Evolutionary conservation across 2,329 filamentous ascomycete genomes (phyloP), one percentile per base, ranked within the genome.

Genomic region (Phialocephala sp.): DNA sequence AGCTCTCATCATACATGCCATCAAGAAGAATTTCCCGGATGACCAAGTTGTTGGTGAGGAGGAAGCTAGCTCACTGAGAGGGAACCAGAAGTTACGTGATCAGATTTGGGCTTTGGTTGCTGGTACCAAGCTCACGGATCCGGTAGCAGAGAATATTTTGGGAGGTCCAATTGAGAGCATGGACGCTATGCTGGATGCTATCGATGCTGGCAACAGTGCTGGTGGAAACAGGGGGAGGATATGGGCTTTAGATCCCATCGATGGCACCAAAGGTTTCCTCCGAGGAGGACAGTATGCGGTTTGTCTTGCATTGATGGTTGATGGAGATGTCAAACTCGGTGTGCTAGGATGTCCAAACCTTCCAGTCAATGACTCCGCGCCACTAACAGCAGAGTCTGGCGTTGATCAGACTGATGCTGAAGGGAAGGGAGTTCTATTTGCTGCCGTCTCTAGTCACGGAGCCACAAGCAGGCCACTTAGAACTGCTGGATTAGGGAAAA

Each of bases 231-330:
- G 82, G 70, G 93, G 93, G 68, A 85, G 95, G 71, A 92, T 98
- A 78, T 99, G 95, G 95, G 92, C 94, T 47, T 89, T 99, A 64
- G 95, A 99, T 79, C 95, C 95, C 66, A 97, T 99, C 69, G 95
- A 99, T 79, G 95, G 95, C 71, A 99, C 95, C 62, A 97, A 97
- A 82, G 96, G 95, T 36, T 99, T 99, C 82, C 83, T 99, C 67
- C 88, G 96, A 68, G 95, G 95, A 61, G 96, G 94, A 45, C 95
- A 99, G 82, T 99, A 99, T 77, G 96, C 95, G 63, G 93, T 99
- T 62, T 97, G 94, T 77, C 86, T 99, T 5, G 95, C 87, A 41
- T 84, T 99, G 73, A 90, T 99, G 81, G 91, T 97, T 35, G 93
- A 98, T 75, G 95, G 94, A 61, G 88, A 97, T 73, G 93, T 98